These are phyloP conservation scores for Silene conica DNA, from an alignment of 148 eudicot genomes.

Conservation along the genomic window DNA sequence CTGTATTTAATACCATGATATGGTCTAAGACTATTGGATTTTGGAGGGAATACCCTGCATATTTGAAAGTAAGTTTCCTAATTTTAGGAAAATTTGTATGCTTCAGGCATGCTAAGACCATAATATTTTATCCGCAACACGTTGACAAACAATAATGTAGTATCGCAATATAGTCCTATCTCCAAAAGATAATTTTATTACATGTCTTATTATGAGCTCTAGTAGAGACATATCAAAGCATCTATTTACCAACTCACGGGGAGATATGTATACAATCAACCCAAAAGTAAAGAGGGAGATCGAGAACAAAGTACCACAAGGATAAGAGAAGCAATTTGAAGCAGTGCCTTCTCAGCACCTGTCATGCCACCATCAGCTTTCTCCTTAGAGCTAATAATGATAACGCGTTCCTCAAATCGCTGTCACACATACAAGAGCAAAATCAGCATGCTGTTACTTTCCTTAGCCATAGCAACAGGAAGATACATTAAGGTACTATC, in stretches of 20 bases:
- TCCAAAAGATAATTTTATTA: no score
- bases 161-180: neutral
- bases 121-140: no score
- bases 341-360: slow-evolving; percentile 84
- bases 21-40: no score
- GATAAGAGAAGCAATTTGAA: slow-evolving; percentile 64
- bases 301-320: slow-evolving; percentile 48
- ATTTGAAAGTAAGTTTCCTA: no score
- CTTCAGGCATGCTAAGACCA: no score
- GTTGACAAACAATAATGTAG: neutral
- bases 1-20: no score
- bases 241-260: neutral
- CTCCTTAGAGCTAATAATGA: slow-evolving; percentile 77
- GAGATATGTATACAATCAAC: neutral
- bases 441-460: neutral
- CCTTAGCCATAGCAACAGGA: neutral
- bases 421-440: slow-evolving; percentile 32
- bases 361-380: slow-evolving; percentile 44
- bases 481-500: no score
- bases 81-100: neutral
- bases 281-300: neutral
- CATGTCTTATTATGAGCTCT: neutral
- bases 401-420: slow-evolving; percentile 87
- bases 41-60: no score
- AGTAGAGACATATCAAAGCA: neutral